Percentiles rank a stretch among this genome's conserved stretches.
phyloP scores from a whole-genome alignment of 1,284 basidiomycete genomes.

The Cryptococcus hybrid region DNA sequence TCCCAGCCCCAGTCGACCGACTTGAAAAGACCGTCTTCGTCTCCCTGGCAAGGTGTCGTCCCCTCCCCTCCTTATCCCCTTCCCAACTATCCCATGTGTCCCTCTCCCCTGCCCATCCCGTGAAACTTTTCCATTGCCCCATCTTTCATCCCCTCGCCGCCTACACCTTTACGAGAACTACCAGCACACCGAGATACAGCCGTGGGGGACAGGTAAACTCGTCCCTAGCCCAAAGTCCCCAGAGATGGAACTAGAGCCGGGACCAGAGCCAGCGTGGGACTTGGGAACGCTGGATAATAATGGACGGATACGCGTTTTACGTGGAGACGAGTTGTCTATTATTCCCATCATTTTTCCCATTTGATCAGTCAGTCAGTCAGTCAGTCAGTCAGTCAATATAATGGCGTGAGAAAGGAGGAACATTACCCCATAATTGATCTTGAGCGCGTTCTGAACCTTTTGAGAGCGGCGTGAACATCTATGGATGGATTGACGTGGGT shows the following conservation, averaged over 20 bases:
- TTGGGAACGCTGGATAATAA: background rate
- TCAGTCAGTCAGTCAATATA: background rate
- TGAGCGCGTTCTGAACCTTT: constrained; percentile 49
- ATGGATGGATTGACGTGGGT: too few relatives aligned
- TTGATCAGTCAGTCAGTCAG: background rate
- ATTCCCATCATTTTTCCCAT: background rate
- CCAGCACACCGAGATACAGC: too few relatives aligned
- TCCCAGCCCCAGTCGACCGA: background rate
- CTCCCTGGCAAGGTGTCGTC: background rate
- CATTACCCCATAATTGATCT: constrained; percentile 47
- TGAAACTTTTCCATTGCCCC: too few relatives aligned
- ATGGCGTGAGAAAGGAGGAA: background rate
- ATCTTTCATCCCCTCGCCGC: too few relatives aligned
- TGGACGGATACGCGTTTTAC: constrained; percentile 22
- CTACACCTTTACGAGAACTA: too few relatives aligned
- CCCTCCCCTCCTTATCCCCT: background rate
- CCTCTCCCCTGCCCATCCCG: too few relatives aligned
- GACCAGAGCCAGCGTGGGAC: background rate
- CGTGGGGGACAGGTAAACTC: too few relatives aligned
- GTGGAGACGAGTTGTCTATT: constrained; percentile 33
- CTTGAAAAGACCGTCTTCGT: background rate
- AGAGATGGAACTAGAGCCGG: background rate
- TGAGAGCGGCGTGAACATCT: constrained; percentile 49
- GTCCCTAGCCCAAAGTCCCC: too few relatives aligned
- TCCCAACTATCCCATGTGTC: too few relatives aligned